phyloP scores from a whole-genome alignment of 345 rosid genomes.

The Eucalyptus polyanthemos region DNA sequence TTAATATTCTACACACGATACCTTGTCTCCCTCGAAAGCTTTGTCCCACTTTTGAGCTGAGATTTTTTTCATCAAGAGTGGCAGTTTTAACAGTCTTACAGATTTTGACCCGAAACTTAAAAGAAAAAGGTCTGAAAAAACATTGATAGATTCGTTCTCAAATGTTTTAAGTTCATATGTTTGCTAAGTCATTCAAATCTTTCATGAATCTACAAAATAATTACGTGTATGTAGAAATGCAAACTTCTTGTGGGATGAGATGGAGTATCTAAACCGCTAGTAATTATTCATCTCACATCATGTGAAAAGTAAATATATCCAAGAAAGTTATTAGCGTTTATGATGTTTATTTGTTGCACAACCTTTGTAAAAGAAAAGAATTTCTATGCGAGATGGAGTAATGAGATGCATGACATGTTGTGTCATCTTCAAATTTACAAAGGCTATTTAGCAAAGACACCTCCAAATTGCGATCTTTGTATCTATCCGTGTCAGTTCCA shows the following conservation, averaged over 20 bases:
- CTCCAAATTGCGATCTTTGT: background rate
- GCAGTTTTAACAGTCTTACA: background rate
- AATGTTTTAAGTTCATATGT: background rate
- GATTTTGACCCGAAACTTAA: background rate
- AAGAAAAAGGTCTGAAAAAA: background rate
- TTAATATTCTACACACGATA: background rate
- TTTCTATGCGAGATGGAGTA: background rate
- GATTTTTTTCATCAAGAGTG: background rate
- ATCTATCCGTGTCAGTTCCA: background rate
- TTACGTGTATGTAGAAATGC: background rate
- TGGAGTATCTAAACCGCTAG: background rate
- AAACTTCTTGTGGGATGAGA: background rate
- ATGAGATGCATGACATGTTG: background rate
- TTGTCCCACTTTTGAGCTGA: background rate
- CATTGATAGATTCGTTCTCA: background rate
- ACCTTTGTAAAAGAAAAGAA: background rate
- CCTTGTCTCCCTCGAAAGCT: background rate
- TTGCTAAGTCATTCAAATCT: background rate
- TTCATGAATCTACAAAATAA: background rate
- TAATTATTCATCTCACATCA: background rate
- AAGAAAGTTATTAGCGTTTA: background rate
- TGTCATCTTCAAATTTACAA: background rate
- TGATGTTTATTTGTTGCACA: background rate
- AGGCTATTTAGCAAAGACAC: background rate
- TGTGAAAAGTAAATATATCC: background rate